Percentiles rank a stretch among this genome's conserved stretches.
phyloP scores from a whole-genome alignment of 495 filamentous ascomycete genomes.

The Poronia punctata region DNA sequence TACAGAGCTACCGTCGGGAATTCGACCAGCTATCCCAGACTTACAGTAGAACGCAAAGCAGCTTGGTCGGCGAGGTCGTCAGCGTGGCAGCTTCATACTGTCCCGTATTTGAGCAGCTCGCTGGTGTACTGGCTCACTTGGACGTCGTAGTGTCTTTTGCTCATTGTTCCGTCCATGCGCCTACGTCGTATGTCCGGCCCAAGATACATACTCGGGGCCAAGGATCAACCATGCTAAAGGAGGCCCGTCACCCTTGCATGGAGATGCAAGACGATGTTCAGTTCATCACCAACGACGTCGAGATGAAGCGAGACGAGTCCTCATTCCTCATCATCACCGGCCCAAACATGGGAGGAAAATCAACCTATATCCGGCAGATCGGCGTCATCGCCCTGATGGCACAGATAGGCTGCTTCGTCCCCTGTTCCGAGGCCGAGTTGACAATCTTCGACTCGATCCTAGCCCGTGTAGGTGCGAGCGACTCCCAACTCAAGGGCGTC shows the following conservation, averaged over 20 bases:
- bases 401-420: slow-evolving; percentile 94
- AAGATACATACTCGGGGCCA: slow-evolving; percentile 86
- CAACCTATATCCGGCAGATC: slow-evolving; percentile 96
- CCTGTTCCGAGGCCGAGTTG: slow-evolving; percentile 80
- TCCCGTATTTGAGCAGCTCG: slow-evolving; percentile 85
- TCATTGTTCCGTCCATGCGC: slow-evolving; percentile 89
- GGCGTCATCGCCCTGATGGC: slow-evolving; percentile 98
- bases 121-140: slow-evolving; percentile 82
- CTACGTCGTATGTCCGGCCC: slow-evolving; percentile 82
- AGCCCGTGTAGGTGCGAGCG: slow-evolving; percentile 88
- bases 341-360: slow-evolving; percentile 99
- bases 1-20: slow-evolving; percentile 78
- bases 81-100: slow-evolving; percentile 89
- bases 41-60: slow-evolving; percentile 92
- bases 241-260: slow-evolving; percentile 96
- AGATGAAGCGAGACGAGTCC: slow-evolving; percentile 68
- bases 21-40: slow-evolving; percentile 91
- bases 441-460: slow-evolving; percentile 98
- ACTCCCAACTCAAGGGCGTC: slow-evolving; percentile 95
- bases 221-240: slow-evolving; percentile 84
- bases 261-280: slow-evolving; percentile 98
- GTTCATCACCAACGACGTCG: slow-evolving; percentile 97
- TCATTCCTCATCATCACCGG: slow-evolving; percentile 97
- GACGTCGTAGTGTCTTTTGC: slow-evolving; percentile 96
- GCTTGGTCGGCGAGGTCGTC: slow-evolving; percentile 88